phyloP scores from a whole-genome alignment of 169 alveolate genomes.

The Plasmodium relictum region DNA sequence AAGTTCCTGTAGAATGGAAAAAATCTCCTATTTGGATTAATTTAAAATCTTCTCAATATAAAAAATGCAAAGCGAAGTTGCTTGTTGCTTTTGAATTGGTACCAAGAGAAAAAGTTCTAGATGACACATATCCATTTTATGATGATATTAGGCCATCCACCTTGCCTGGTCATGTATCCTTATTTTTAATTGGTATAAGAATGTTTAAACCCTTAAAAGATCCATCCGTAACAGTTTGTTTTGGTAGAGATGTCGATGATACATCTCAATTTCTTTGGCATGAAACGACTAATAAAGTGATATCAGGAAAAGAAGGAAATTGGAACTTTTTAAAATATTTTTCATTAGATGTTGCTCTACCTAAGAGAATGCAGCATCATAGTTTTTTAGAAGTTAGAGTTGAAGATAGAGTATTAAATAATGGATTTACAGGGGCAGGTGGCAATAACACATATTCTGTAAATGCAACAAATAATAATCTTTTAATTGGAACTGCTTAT shows the following conservation, averaged over 20 bases:
- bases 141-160: constrained; percentile 93
- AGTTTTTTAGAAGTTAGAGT: constrained; percentile 85
- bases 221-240: constrained; percentile 89
- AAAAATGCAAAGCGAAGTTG: constrained; percentile 87
- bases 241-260: constrained; percentile 88
- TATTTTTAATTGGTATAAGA: constrained; percentile 90
- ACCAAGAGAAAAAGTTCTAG: constrained; percentile 81
- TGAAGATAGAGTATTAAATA: constrained; percentile 59
- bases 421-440: constrained; percentile 22
- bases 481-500: constrained; percentile 86
- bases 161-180: constrained; percentile 84
- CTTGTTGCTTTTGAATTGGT: constrained; percentile 91
- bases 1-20: constrained; percentile 92
- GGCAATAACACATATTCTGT: constrained; percentile 13
- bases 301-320: constrained; percentile 82
- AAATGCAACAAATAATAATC: constrained; percentile 59
- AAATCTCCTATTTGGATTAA: constrained; percentile 91
- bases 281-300: constrained; percentile 83
- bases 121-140: constrained; percentile 87
- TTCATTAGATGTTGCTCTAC: constrained; percentile 82
- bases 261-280: constrained; percentile 87
- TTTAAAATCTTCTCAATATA: constrained; percentile 87
- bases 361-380: constrained; percentile 91
- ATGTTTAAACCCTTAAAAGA: constrained; percentile 86
- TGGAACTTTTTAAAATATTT: constrained; percentile 83